These are phyloP conservation scores for Sordariomycetes sp. DNA, from an alignment of 2,329 filamentous ascomycete species.

Conservation along the genomic window DNA sequence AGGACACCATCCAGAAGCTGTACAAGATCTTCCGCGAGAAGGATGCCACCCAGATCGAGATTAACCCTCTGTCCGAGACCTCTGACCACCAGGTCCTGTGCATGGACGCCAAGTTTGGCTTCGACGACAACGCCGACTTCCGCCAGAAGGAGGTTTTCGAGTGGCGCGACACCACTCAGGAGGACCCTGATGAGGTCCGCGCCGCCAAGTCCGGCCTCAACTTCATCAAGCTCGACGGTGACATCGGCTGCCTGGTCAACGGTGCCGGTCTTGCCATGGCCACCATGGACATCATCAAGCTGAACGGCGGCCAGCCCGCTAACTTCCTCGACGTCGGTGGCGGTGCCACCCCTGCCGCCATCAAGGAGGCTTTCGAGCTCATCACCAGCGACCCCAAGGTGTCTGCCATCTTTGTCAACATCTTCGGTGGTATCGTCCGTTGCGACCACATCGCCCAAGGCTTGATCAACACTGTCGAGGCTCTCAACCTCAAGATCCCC, in stretches of 20 bases:
- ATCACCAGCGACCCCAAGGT: constrained; percentile 99
- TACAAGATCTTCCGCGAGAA: constrained; percentile 99
- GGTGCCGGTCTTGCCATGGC: constrained; percentile 99
- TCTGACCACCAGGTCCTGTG: constrained; percentile 96
- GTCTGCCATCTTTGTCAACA: constrained; percentile 98
- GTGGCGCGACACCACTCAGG: constrained; percentile 90
- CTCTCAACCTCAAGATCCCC: constrained; percentile 91
- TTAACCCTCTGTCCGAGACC: constrained; percentile 97
- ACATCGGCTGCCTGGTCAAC: constrained; percentile 98
- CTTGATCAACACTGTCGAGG: constrained; percentile 88
- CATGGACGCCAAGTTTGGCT: constrained; percentile 99
- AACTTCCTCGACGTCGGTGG: constrained; percentile 99
- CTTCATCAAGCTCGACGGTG: constrained; percentile 99
- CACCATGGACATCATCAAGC: constrained; percentile 99
- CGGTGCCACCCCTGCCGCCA: constrained; percentile 91
- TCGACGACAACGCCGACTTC: constrained; percentile 98
- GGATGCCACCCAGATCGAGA: constrained; percentile 98
- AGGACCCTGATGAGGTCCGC: constrained; percentile 96
- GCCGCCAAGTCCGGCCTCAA: constrained; percentile 91
- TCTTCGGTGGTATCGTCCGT: constrained; percentile 97
- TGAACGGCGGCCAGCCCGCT: constrained; percentile 89
- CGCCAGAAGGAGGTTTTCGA: constrained; percentile 93
- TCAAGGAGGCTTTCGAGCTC: constrained; percentile 95
- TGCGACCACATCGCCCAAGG: constrained; percentile 97
- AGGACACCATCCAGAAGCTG: constrained; percentile 94